These are phyloP conservation scores for Microsporum ferrugineum DNA, from an alignment of 2,329 filamentous ascomycete genomes.

Conservation along the genomic window DNA sequence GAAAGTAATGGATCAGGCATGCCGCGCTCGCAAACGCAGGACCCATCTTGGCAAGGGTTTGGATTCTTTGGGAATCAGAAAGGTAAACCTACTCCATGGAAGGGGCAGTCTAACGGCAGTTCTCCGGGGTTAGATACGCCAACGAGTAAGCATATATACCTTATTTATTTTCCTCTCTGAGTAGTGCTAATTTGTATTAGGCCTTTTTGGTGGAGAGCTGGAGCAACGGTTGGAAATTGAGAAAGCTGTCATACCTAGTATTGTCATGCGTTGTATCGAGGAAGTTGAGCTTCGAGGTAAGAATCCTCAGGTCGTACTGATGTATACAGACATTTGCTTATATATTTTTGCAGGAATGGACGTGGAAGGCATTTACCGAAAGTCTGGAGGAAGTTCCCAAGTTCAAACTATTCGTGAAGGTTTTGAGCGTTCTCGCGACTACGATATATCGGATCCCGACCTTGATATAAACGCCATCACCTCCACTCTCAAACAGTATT, in stretches of 20 bases:
- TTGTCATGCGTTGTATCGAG: constrained; percentile 88
- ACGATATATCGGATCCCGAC: constrained; percentile 84
- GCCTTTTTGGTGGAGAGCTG: constrained; percentile 81
- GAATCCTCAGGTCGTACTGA: constrained; percentile 8
- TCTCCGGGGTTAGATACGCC: constrained; percentile 28
- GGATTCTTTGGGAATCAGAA: constrained; percentile 54
- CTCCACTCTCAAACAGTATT: constrained; percentile 92
- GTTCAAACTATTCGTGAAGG: constrained; percentile 83
- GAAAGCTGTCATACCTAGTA: constrained; percentile 74
- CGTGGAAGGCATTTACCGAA: constrained; percentile 92
- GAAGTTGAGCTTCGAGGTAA: constrained; percentile 82
- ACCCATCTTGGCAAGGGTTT: constrained; percentile 49
- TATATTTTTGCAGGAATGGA: constrained; percentile 54
- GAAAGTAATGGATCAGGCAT: constrained; percentile 19
- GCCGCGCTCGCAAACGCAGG: constrained; percentile 31
- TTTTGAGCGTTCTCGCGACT: constrained; percentile 68
- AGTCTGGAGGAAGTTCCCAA: constrained; percentile 85
- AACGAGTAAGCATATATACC: constrained; percentile 25
- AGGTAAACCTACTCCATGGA: constrained; percentile 29
- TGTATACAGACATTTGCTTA: neutral
- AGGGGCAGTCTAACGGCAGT: constrained; percentile 35
- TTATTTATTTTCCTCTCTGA: neutral
- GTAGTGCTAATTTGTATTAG: constrained; percentile 22
- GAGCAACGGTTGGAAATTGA: constrained; percentile 77
- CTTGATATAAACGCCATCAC: constrained; percentile 95